Base-by-base conservation (phyloP, 176 grass and related monocot genomes). In the Oryza glumipatula region DNA sequence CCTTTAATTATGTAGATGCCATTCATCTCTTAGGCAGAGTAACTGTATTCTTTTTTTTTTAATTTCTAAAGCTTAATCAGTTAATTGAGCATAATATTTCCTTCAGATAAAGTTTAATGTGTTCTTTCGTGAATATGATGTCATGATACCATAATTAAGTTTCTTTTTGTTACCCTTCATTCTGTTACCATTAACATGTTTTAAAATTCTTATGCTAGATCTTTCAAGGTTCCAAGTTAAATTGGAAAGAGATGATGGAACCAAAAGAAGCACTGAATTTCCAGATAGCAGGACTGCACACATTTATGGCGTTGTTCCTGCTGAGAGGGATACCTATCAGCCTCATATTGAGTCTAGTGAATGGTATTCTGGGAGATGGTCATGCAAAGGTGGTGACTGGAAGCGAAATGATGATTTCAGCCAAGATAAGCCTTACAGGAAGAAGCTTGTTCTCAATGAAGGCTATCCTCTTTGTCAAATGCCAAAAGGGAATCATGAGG, bases 371-470 rank as follows among this genome's bases (percentile, higher is more conserved):
- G 93, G 87, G 70, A 93, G 87, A 74, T 93, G 91, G 91, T 87
- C 87, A 82, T 99, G 91, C 87, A 89, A 90, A 96, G 91, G 96
- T 65, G 96, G 96, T 83, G 96, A 99, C 82, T 99, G 96, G 96
- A 96, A 88, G 84, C 90, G 91, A 88, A 93, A 96, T 28, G 93
- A 96, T 66, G 96, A 99, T 72, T 82, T 78, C 75, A 74, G 76
- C 82, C 93, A 88, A 88, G 93, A 95, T 47, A 92, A 71, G 79
- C 86, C 80, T 48, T 90, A 78, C 72, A 96, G 89, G 65, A 91
- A 89, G 61, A 99, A 94, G 79, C 68, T 94, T 92, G 90, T 96
- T 74, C 83, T 96, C 14, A 96, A 96, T 88, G 96, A 96, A 81
- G 91, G 96, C 21, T 99, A 81, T 83, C 86, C 89, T 83, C 81